phyloP scores from a whole-genome alignment of 1,284 basidiomycete genomes.

The Schizophyllum commune region DNA sequence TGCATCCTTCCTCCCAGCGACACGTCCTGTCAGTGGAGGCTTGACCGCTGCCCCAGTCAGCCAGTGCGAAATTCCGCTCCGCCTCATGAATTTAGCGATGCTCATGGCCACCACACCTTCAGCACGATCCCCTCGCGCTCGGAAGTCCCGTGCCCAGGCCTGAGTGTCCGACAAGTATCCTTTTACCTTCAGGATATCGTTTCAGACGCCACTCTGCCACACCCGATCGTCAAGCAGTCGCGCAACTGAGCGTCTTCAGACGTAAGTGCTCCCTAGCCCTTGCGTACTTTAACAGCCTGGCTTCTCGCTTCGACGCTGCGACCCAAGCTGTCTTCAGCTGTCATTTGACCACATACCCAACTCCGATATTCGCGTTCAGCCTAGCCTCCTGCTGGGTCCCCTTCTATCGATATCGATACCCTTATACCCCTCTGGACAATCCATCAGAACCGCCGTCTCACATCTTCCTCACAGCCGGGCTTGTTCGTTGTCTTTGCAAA shows the following conservation, averaged over 20 bases:
- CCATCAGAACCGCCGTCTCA: neutral
- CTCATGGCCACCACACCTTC: neutral
- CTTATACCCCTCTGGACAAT: neutral
- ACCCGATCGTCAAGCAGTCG: neutral
- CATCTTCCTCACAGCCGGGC: neutral
- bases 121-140: neutral
- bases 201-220: neutral
- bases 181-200: neutral
- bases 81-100: neutral
- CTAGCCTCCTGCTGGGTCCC: neutral
- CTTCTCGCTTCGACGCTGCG: neutral
- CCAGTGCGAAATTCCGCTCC: neutral
- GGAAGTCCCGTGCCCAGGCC: neutral
- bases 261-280: neutral
- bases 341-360: neutral
- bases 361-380: neutral
- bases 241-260: neutral
- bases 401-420: neutral
- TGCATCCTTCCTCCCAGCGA: neutral
- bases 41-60: neutral
- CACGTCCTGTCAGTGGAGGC: neutral
- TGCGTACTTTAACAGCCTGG: neutral
- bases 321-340: neutral
- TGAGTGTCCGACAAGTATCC: neutral
- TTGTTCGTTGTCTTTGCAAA: neutral